Conservation (phyloP, 495 filamentous ascomycete species). For the Friedmanniomyces simplex region DNA sequence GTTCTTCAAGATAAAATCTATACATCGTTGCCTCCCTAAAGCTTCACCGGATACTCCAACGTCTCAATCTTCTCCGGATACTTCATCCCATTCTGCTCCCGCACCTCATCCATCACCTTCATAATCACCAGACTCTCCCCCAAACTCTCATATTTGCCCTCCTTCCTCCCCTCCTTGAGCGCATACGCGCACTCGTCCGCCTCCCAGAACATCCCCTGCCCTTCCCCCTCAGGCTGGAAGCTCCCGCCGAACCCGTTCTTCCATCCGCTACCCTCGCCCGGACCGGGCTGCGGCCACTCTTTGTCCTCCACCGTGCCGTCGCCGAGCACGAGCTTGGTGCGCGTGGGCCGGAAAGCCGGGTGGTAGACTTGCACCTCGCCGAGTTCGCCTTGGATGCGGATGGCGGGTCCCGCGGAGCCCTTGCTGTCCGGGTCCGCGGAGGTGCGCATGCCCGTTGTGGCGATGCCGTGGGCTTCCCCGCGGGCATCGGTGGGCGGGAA, state of each 20-base stretch:
- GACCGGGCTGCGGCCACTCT: constrained; percentile 22
- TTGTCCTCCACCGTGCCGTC: constrained; percentile 32
- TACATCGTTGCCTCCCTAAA: not conserved
- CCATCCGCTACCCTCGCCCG: constrained; percentile 14
- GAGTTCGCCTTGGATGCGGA: constrained; percentile 73
- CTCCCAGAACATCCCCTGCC: constrained; percentile 90
- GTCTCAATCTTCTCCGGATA: constrained; percentile 80
- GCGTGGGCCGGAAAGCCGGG: constrained; percentile 58
- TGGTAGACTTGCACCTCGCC: constrained; percentile 80
- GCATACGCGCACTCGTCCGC: constrained; percentile 83
- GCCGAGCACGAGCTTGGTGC: constrained; percentile 48
- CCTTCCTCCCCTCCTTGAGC: constrained; percentile 66
- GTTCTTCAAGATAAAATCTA: too few species aligned
- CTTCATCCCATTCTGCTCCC: constrained; percentile 61
- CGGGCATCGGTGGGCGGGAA: constrained; percentile 45
- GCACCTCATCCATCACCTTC: constrained; percentile 86
- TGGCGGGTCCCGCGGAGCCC: constrained; percentile 52
- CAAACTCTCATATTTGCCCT: constrained; percentile 64
- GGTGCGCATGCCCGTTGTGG: constrained; percentile 64
- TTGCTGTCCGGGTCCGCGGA: constrained; percentile 53
- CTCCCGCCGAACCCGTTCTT: constrained; percentile 27
- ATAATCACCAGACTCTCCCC: constrained; percentile 86
- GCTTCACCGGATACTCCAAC: constrained; percentile 45
- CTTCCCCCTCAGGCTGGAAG: constrained; percentile 29
- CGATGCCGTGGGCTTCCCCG: constrained; percentile 55